Conservation (phyloP, 345 rosid species). For the Cardamine resedifolia region DNA sequence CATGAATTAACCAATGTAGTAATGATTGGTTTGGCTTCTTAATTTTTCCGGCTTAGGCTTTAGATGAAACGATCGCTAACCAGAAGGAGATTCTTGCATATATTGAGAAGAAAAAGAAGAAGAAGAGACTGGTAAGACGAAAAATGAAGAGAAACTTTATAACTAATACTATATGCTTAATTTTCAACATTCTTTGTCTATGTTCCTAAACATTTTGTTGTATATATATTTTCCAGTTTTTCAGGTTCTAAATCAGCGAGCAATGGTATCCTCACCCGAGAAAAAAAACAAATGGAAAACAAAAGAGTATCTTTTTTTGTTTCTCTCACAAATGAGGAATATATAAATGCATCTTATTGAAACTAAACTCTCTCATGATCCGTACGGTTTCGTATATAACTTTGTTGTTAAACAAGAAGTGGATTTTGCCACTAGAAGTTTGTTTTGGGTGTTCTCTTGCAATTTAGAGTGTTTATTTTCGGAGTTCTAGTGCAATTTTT, state of each 20-base stretch:
- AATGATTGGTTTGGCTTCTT: constrained; percentile 6
- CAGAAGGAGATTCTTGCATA: constrained; percentile 48
- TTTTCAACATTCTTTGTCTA: not conserved
- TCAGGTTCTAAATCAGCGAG: constrained; percentile 24
- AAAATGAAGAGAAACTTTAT: constrained; percentile 14
- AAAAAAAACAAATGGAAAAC: not conserved
- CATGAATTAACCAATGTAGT: not conserved
- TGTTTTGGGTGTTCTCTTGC: constrained; percentile 20
- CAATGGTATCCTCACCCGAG: not conserved
- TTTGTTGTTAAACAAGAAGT: not conserved
- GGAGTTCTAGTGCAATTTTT: not conserved
- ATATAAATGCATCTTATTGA: not conserved
- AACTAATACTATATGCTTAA: not conserved
- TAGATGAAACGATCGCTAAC: constrained; percentile 42
- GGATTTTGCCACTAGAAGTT: not conserved
- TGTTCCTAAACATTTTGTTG: constrained; percentile 10
- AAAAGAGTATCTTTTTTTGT: not conserved
- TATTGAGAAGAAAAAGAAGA: constrained; percentile 52
- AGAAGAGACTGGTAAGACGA: constrained; percentile 36
- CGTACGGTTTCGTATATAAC: not conserved
- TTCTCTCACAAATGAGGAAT: not conserved
- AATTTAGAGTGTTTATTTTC: not conserved
- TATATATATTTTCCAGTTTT: constrained; percentile 18
- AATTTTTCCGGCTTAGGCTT: constrained; percentile 42
- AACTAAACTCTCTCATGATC: not conserved